Evolutionary conservation across 768 basidiomycete species (phyloP), one percentile per base, ranked within the genome.

Genomic region (Phanerochaete sordida): DNA sequence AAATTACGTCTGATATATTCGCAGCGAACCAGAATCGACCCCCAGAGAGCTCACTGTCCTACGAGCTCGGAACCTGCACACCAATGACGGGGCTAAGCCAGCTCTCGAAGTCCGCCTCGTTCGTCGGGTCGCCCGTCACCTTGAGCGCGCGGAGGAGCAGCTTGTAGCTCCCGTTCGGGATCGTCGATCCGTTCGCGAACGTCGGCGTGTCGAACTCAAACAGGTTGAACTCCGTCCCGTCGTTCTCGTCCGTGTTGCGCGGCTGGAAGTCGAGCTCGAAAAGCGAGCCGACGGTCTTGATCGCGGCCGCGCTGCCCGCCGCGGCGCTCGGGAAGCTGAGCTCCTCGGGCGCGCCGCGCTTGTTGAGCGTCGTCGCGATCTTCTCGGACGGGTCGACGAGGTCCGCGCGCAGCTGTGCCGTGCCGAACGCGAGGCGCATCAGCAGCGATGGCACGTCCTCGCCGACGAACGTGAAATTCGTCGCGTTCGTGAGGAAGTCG

Each of bases 401-500:
- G 62, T 85, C 84, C 16, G 80, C 64, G 15, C 76, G 73, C 46
- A 84, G 62, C 15, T 69, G 56, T 2, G 81, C 75, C 2, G 82
- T 80, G 19, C 85, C 85, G 58, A 85, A 84, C 0, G 74, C 74
- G 56, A 79, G 66, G 31, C 80, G 77, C 53, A 62, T 55, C n/a
- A 61, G 53, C 47, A 81, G 58, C 11, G 73, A 72, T 0, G 81
- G 81, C 64, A 74, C 74, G 65, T 81, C 76, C 11, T 61, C 69
- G 16, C 68, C 74, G 0, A 71, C 73, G 60, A 83, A 81, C 2
- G 82, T 79, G 63, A 81, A 83, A 65, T 80, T 81, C 15, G 70
- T 69, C 13, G 81, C 70, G 8, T 55, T 71, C 1, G 58, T 64
- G 64, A 82, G 77, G 46, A 78, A 64, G 60, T 79, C 68, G 9